These are phyloP conservation scores for Fusarium sp. DNA, from an alignment of 2,329 filamentous ascomycete genomes.

Conservation along the genomic window DNA sequence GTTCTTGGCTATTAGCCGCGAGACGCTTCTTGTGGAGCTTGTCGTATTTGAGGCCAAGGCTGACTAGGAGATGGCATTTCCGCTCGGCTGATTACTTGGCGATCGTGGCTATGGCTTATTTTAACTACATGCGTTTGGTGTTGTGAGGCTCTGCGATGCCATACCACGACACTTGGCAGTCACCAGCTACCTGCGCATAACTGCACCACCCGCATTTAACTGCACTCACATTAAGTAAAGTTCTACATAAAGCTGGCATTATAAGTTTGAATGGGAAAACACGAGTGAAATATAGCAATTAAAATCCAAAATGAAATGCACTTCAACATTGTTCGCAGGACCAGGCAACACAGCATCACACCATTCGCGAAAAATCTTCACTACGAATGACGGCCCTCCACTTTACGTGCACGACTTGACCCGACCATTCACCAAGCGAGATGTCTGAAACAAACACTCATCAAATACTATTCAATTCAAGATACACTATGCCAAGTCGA, in stretches of 20 bases:
- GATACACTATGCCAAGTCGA: too few species aligned
- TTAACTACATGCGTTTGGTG: not conserved
- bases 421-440: not conserved
- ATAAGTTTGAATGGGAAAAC: not conserved
- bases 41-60: not conserved
- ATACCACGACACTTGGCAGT: not conserved
- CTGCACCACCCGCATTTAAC: not conserved
- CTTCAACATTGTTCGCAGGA: not conserved
- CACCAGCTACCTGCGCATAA: not conserved
- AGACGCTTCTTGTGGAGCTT: not conserved
- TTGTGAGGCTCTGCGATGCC: not conserved
- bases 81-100: not conserved
- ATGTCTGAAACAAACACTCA: not conserved
- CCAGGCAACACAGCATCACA: not conserved
- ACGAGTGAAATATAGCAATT: not conserved
- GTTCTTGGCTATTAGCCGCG: not conserved
- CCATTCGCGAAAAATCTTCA: not conserved
- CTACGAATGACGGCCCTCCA: not conserved
- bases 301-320: not conserved
- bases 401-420: not conserved
- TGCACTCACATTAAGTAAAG: not conserved
- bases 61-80: not conserved
- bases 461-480: not conserved
- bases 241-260: not conserved
- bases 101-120: not conserved